Base-by-base conservation (phyloP, 1,284 basidiomycete genomes). In the Clitocybe nebularis region DNA sequence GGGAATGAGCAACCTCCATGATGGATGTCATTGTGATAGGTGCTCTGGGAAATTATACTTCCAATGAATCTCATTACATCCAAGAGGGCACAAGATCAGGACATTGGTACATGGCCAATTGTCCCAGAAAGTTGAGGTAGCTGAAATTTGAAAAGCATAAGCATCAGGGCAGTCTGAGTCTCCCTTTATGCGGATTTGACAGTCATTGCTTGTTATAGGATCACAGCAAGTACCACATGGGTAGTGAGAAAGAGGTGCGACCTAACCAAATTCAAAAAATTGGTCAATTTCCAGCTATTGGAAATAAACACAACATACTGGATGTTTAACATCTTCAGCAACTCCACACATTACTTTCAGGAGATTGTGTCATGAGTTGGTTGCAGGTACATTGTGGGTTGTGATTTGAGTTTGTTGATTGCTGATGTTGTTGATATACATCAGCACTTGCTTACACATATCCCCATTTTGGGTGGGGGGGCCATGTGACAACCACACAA, bases 1-100 rank as follows among this genome's bases (percentile, higher is more conserved):
- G 10, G 37, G 21, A 21, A 39, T 29, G n/a, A 29, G 37, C 7
- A 6, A 17, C 28, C 25, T 39, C 37, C 37, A 39, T 29, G 37
- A 39, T 8, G 37, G 37, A 11, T 39, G 37, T 17, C 17, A 19
- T 5, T 39, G 24, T 8, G 14, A 19, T 5, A 39, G 16, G 14
- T 38, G 37, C 13, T 39, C 24, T 2, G 26, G 37, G 25, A 39
- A 39, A 16, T 39, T 39, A 23, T 38, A 38, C 36, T 38, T 38
- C 36, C 36, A 38, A 13, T 38, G 36, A 9, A 13, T 38, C n/a
- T 38, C 24, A 3, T 25, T 25, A 17, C 36, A 38, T 8, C 22
- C 36, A 14, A 38, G 36, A 26, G 22, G 13, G 36, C 36, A 38
- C 22, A 24, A 13, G 4, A 38, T 38, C 2, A 13, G 36, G 17